phyloP scores from a whole-genome alignment of 2,329 filamentous ascomycete species.

The Monilinia laxa region DNA sequence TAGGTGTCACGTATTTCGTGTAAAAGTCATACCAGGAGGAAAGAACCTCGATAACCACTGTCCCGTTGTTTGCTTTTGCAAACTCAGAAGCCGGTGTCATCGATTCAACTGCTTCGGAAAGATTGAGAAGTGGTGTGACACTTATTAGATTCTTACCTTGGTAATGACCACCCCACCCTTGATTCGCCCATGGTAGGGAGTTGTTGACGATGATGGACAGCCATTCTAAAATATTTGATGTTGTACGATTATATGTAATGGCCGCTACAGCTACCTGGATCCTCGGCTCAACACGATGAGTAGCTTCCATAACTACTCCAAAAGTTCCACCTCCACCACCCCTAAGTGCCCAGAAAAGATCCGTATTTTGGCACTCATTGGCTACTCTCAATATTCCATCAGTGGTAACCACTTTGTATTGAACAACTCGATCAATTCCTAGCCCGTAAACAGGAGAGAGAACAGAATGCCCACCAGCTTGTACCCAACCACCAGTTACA shows the following conservation, averaged over 20 bases:
- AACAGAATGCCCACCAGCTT: slow-evolving; percentile 56
- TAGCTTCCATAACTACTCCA: slow-evolving; percentile 43
- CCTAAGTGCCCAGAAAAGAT: slow-evolving; percentile 52
- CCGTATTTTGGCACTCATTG: slow-evolving; percentile 44
- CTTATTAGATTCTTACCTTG: slow-evolving; percentile 24
- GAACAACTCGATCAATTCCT: slow-evolving; percentile 51
- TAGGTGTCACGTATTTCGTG: slow-evolving; percentile 25
- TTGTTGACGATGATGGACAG: slow-evolving; percentile 26
- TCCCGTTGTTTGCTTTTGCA: slow-evolving; percentile 23
- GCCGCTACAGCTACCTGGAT: slow-evolving; percentile 25
- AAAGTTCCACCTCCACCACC: slow-evolving; percentile 49
- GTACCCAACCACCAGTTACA: slow-evolving; percentile 48
- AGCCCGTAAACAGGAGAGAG: slow-evolving; percentile 52
- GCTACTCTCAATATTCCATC: slow-evolving; percentile 48
- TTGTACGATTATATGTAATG: slow-evolving; percentile 24
- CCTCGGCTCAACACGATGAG: slow-evolving; percentile 27
- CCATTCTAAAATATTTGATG: slow-evolving; percentile 23
- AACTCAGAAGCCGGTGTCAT: slow-evolving; percentile 25
- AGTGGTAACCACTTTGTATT: slow-evolving; percentile 50
- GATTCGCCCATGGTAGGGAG: slow-evolving; percentile 27
- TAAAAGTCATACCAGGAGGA: slow-evolving; percentile 28
- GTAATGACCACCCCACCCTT: slow-evolving; percentile 31
- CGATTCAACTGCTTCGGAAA: slow-evolving; percentile 25
- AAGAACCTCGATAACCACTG: slow-evolving; percentile 22
- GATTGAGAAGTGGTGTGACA: slow-evolving; percentile 27